Percentiles rank a stretch among this genome's conserved stretches.
Evolutionary conservation across 2,329 filamentous ascomycete genomes (phyloP).

Genomic region (Sclerotinia minor): DNA sequence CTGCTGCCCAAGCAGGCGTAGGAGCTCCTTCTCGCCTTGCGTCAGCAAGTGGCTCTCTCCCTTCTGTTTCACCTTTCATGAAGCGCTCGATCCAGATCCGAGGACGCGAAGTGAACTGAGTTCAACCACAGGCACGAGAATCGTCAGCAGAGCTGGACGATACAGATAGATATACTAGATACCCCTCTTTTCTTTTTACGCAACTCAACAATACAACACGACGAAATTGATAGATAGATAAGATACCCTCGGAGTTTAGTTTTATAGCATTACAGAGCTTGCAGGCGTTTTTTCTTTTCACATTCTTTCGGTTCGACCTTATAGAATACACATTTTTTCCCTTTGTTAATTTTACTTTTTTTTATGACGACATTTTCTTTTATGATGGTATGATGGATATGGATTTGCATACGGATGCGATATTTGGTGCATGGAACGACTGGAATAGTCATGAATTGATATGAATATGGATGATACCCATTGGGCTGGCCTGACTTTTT

Average conservation of each 20-base stretch:
- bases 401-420: background rate
- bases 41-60: too few relatives aligned
- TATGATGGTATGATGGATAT: background rate
- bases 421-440: slow-evolving; percentile 1
- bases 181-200: background rate
- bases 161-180: slow-evolving; percentile 10
- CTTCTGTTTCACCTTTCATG: slow-evolving; percentile 17
- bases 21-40: slow-evolving; percentile 6
- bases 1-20: background rate
- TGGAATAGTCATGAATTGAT: background rate
- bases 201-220: slow-evolving; percentile 10
- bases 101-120: slow-evolving; percentile 9
- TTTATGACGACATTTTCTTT: background rate
- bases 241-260: slow-evolving; percentile 14
- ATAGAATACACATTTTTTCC: slow-evolving; percentile 9
- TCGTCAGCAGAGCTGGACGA: background rate
- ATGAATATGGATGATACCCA: slow-evolving; percentile 12
- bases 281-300: background rate
- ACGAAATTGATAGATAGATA: slow-evolving; percentile 8
- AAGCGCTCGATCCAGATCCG: slow-evolving; percentile 8
- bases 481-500: slow-evolving; percentile 1
- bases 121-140: background rate
- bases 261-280: background rate
- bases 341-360: slow-evolving; percentile 3
- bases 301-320: background rate